Conservation (phyloP, 495 filamentous ascomycete genomes). For the Hypoxylon subgilvum region DNA sequence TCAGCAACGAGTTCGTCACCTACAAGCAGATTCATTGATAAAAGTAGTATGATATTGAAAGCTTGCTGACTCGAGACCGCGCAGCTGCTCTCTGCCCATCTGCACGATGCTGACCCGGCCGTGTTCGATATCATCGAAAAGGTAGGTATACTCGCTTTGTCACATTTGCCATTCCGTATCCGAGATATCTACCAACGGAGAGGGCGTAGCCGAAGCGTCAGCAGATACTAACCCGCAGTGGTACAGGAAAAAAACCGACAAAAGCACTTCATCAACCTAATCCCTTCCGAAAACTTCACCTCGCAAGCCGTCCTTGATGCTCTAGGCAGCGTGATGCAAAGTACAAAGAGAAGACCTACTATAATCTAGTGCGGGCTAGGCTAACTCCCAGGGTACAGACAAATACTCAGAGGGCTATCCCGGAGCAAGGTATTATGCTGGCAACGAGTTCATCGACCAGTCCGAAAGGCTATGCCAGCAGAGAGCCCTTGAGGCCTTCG, state of each 20-base stretch:
- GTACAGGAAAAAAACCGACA: conserved; percentile 88
- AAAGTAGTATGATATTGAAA: neutral
- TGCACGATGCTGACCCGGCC: conserved; percentile 84
- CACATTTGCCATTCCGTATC: neutral
- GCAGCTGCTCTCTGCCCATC: conserved; percentile 77
- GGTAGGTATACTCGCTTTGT: conserved; percentile 53
- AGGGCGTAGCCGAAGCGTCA: neutral
- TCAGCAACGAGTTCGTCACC: conserved; percentile 65
- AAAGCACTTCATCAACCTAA: conserved; percentile 97
- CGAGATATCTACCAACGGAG: neutral
- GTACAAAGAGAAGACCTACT: conserved; percentile 55
- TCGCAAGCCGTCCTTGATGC: conserved; percentile 97
- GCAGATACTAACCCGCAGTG: conserved; percentile 11
- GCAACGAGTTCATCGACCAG: conserved; percentile 93
- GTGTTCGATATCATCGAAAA: conserved; percentile 89
- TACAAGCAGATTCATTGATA: neutral
- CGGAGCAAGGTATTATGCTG: conserved; percentile 94
- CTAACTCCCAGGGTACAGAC: conserved; percentile 59
- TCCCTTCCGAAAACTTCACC: conserved; percentile 98
- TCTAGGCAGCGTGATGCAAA: conserved; percentile 97
- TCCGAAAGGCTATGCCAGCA: conserved; percentile 88
- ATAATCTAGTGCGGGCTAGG: neutral
- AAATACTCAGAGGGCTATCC: conserved; percentile 99
- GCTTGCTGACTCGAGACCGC: neutral
- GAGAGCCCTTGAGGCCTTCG: conserved; percentile 85